Evolutionary conservation across 345 rosid species (phyloP), one percentile per base, ranked within the genome.

Genomic region (Pelargonium nanum): DNA sequence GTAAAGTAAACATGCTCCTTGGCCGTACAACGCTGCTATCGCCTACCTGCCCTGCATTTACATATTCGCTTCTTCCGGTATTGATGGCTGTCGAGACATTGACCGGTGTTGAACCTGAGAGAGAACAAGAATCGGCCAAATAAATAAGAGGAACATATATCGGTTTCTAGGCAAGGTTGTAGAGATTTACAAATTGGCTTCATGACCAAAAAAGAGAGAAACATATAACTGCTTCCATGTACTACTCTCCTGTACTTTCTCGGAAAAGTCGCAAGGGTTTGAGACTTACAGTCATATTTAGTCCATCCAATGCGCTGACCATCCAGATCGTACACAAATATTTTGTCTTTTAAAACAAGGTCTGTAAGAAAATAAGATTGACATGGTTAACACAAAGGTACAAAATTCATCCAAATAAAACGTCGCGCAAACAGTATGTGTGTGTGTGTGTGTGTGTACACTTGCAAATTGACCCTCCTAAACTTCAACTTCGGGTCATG

Each of bases 231-330:
- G n/a, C n/a, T n/a, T n/a, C n/a, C n/a, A n/a, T n/a, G n/a, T n/a
- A n/a, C n/a, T n/a, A n/a, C n/a, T n/a, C n/a, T n/a, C n/a, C n/a
- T n/a, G n/a, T n/a, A n/a, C n/a, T n/a, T 9, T 48, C n/a, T 15
- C 10, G 3, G 52, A 1, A 48, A 2, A 8, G 5, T 28, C 34
- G 34, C 3, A 48, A 19, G 62, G 22, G 55, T 25, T 22, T 25
- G 56, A 56, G 28, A 77, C 82, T 83, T 82, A 92, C 98, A 92
- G 76, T 92, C 89, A 21, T 89, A 92, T 68, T 80, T 84, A 23
- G 95, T 59, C 96, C 98, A 92, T 71, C 98, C 98, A 15, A 92
- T 71, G 68, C 87, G 83, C 72, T 87, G 97, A 68, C 84, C 87
- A 4, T 68, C 96, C 57, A 92, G 67, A 70, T 92, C 96, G 48